These are phyloP conservation scores for Gilbertella persicaria DNA, from an alignment of 371 early-diverging fungal genomes.

Conservation along the genomic window DNA sequence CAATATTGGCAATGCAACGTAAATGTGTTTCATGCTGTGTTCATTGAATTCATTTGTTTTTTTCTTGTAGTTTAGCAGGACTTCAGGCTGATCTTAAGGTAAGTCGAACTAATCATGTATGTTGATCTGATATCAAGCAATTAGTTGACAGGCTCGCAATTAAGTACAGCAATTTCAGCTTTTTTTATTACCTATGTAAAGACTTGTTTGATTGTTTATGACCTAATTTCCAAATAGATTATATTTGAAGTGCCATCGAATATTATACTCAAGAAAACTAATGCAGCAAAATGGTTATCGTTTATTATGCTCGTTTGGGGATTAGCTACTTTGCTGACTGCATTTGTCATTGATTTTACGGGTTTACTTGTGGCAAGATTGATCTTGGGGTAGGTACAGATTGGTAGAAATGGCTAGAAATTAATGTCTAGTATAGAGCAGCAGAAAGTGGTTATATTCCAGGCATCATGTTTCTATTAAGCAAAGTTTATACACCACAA, in stretches of 20 bases:
- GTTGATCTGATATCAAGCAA: constrained; percentile 26
- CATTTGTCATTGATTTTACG: constrained; percentile 28
- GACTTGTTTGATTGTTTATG: not conserved
- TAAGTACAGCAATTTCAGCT: constrained; percentile 29
- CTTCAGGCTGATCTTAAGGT: constrained; percentile 25
- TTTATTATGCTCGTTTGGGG: constrained; percentile 52
- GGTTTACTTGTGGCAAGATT: constrained; percentile 22
- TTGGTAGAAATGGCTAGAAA: too few relatives aligned
- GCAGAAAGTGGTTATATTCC: constrained; percentile 41
- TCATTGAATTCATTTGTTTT: not conserved
- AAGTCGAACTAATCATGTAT: constrained; percentile 32
- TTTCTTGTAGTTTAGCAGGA: constrained; percentile 23
- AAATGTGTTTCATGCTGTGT: not conserved
- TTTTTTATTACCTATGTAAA: constrained; percentile 41
- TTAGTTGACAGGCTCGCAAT: constrained; percentile 29
- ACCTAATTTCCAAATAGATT: constrained; percentile 22
- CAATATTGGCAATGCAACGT: constrained; percentile 45
- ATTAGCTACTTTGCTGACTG: constrained; percentile 27
- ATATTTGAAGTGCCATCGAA: constrained; percentile 50
- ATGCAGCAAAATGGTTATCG: constrained; percentile 43
- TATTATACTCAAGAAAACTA: constrained; percentile 35
- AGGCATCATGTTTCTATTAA: constrained; percentile 31
- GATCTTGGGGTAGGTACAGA: constrained; percentile 43
- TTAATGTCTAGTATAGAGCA: too few relatives aligned
- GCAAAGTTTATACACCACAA: constrained; percentile 29